Percentiles rank a stretch among this genome's conserved stretches.
phyloP scores from a whole-genome alignment of 2,329 filamentous ascomycete genomes.

The Kalmusia sp. region DNA sequence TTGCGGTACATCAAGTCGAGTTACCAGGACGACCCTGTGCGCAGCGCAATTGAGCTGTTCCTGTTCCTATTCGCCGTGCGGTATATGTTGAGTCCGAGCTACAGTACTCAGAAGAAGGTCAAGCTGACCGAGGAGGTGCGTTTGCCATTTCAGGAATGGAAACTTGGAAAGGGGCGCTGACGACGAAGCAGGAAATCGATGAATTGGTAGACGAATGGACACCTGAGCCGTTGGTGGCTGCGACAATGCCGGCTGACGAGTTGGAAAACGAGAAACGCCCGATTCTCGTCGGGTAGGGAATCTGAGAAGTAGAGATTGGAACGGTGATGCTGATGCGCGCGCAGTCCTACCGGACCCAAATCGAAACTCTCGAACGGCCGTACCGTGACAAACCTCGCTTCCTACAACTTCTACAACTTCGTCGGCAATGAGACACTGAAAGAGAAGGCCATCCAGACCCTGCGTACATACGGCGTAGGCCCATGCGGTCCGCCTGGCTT shows the following conservation, averaged over 20 bases:
- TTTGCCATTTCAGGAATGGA: constrained; percentile 1
- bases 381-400: constrained; percentile 91
- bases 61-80: constrained; percentile 94
- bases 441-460: constrained; percentile 91
- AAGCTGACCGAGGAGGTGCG: constrained; percentile 80
- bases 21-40: constrained; percentile 95
- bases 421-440: constrained; percentile 91
- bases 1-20: constrained; percentile 95
- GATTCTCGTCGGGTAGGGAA: constrained; percentile 79
- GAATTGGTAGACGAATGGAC: constrained; percentile 96
- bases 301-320: constrained; percentile 20
- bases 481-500: constrained; percentile 97
- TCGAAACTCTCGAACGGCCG: constrained; percentile 87
- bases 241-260: constrained; percentile 77
- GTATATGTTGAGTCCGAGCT: constrained; percentile 89
- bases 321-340: constrained; percentile 18
- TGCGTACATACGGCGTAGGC: constrained; percentile 94
- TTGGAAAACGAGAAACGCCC: constrained; percentile 84
- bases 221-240: constrained; percentile 85
- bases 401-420: constrained; percentile 98
- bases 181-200: constrained; percentile 76
- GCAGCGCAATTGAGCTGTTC: constrained; percentile 90
- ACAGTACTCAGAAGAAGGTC: constrained; percentile 89
- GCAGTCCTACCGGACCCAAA: constrained; percentile 85
- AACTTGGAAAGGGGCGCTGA: constrained; percentile 14